Evolutionary conservation across 305 asterid genomes (phyloP).

Genomic region (Salvia sclarea): DNA sequence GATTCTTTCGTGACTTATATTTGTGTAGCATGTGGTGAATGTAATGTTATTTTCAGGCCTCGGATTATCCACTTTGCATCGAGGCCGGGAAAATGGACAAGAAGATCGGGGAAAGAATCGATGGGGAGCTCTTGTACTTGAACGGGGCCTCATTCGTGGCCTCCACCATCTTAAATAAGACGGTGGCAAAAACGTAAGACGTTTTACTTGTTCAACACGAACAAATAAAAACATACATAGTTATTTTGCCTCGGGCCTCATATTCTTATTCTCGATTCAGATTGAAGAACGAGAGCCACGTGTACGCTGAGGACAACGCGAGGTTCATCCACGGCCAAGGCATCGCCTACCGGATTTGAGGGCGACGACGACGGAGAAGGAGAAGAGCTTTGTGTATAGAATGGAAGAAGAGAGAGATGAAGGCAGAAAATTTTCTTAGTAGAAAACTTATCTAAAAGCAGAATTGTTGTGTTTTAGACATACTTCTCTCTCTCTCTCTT

Average conservation of each 20-base stretch:
- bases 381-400: slow-evolving; percentile 29
- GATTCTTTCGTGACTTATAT: neutral
- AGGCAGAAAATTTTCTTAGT: slow-evolving; percentile 1
- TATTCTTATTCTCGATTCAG: slow-evolving; percentile 33
- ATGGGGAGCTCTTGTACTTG: slow-evolving; percentile 79
- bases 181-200: slow-evolving; percentile 75
- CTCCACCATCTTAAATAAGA: slow-evolving; percentile 87
- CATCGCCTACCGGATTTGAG: slow-evolving; percentile 62
- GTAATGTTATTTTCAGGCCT: slow-evolving; percentile 50
- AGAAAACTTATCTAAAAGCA: neutral
- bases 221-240: too few relatives aligned
- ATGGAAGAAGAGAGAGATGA: neutral
- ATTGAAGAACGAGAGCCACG: slow-evolving; percentile 85
- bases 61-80: slow-evolving; percentile 80
- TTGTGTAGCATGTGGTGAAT: neutral
- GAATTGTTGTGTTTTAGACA: slow-evolving; percentile 32
- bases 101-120: slow-evolving; percentile 81
- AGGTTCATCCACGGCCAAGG: slow-evolving; percentile 98
- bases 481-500: too few relatives aligned
- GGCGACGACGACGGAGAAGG: neutral
- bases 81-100: slow-evolving; percentile 80
- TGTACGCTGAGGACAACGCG: slow-evolving; percentile 91
- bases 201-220: neutral
- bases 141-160: slow-evolving; percentile 86
- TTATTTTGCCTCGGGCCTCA: neutral